These are phyloP conservation scores for Rhodotorula paludigena DNA, from an alignment of 768 basidiomycete species.

Conservation along the genomic window DNA sequence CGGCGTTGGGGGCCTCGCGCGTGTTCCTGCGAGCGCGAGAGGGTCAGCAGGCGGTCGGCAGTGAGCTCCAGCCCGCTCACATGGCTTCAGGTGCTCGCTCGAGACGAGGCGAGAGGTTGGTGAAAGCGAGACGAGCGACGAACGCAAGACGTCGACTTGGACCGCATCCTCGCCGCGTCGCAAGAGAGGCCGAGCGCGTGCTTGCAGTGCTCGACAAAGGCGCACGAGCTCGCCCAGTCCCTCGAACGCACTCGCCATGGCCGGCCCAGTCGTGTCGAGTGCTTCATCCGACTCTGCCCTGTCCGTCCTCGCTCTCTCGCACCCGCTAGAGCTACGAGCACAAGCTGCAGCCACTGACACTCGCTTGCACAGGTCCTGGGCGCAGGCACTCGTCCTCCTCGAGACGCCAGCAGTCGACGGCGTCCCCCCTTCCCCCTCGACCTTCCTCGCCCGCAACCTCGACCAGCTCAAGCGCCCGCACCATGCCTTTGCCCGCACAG, in stretches of 20 bases:
- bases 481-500: slow-evolving; percentile 12
- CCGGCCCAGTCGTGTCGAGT: not conserved
- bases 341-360: too few relatives aligned
- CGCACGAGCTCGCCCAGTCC: not conserved
- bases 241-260: not conserved
- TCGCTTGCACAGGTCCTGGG: slow-evolving; percentile 1
- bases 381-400: slow-evolving; percentile 12
- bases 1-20: not conserved
- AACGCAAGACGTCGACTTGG: too few relatives aligned
- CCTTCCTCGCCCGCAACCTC: slow-evolving; percentile 23
- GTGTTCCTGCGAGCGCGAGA: not conserved
- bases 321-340: not conserved
- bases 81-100: too few relatives aligned
- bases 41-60: not conserved
- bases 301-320: not conserved
- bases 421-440: slow-evolving; percentile 1
- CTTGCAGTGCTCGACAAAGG: too few relatives aligned
- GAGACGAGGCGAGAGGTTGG: too few relatives aligned
- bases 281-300: slow-evolving; percentile 5
- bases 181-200: too few relatives aligned
- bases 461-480: slow-evolving; percentile 19
- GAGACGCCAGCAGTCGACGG: slow-evolving; percentile 5
- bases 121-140: too few relatives aligned
- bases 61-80: too few relatives aligned
- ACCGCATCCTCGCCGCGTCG: too few relatives aligned